Evolutionary conservation across 1,284 basidiomycete genomes (phyloP).

Genomic region (Sanguinoderma infundibulare): DNA sequence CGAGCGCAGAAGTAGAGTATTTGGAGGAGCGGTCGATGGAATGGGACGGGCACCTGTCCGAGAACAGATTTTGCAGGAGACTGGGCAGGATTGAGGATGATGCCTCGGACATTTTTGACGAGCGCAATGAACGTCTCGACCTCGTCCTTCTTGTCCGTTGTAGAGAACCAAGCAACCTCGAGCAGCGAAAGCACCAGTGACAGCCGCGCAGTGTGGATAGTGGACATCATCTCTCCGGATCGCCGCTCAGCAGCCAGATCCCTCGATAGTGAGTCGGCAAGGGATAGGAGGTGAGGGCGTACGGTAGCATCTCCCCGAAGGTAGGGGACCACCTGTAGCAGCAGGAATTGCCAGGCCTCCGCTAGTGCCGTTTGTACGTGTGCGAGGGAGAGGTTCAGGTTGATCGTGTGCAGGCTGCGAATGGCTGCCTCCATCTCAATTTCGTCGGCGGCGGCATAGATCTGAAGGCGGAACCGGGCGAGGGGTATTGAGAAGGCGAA

Average conservation of each 20-base stretch:
- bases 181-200: constrained; percentile 76
- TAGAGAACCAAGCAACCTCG: constrained; percentile 80
- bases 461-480: constrained; percentile 57
- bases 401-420: constrained; percentile 66
- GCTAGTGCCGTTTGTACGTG: constrained; percentile 79
- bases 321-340: constrained; percentile 69
- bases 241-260: constrained; percentile 74
- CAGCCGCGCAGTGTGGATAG: constrained; percentile 79
- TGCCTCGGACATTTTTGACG: constrained; percentile 61
- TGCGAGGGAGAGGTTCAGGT: constrained; percentile 84
- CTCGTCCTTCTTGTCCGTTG: constrained; percentile 58
- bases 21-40: constrained; percentile 83
- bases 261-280: constrained; percentile 67
- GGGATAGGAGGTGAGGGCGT: constrained; percentile 59
- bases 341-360: constrained; percentile 79
- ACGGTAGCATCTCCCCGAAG: constrained; percentile 60
- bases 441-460: constrained; percentile 47
- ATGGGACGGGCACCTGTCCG: constrained; percentile 65
- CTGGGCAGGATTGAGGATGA: constrained; percentile 78
- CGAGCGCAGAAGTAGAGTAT: constrained; percentile 79
- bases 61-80: constrained; percentile 79
- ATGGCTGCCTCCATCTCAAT: constrained; percentile 51
- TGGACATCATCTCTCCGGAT: constrained; percentile 84
- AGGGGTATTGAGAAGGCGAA: constrained; percentile 72
- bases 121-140: constrained; percentile 66